Evolutionary conservation across 2,329 filamentous ascomycete genomes (phyloP), one percentile per base, ranked within the genome.

Genomic region (Lasiodiplodia theobromae): DNA sequence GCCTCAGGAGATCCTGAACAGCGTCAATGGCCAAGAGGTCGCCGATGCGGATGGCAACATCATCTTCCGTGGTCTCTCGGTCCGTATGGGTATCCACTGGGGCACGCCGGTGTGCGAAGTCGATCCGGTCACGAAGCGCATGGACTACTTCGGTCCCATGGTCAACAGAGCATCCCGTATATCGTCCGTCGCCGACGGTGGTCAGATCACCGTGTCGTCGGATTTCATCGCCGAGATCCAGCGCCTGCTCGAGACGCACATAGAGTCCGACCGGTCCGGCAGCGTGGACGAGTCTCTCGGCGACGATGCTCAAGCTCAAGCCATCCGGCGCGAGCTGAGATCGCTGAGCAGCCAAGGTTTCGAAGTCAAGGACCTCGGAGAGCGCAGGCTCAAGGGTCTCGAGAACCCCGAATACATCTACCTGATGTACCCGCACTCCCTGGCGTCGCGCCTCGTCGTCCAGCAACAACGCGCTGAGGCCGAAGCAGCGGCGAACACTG

Each of bases 111-210:
- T 99, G 74, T 97, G 94, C 77, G 96, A 99, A 80, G 92, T 91
- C 60, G 96, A 99, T 79, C 96, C 96, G 0, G 94, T 99, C 62
- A 99, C 96, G 1, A 91, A 94, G 69, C 93, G 96, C 71, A 99
- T 99, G 96, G 96, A 99, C 76, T 99, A 99, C 82, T 99, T 98
- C 77, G 96, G 96, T 0, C 96, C 96, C 16, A 99, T 99, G 94
- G 96, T 99, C 75, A 99, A 99, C 82, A 94, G 96, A 76, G 93
- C 96, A 0, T 92, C 96, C 18, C 92, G 96, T 82, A 97, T 99
- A 72, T 96, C 93, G 7, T 91, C 93, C 25, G 94, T 97, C 53
- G 96, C 96, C 44, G 96, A 99, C 77, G 96, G 96, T 70, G 96
- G 96, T 0, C 95, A 99, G 78, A 97, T 98, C 72, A 96, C 95